Conservation (phyloP, 2,329 filamentous ascomycete genomes). For the Cytospora piceicola region DNA sequence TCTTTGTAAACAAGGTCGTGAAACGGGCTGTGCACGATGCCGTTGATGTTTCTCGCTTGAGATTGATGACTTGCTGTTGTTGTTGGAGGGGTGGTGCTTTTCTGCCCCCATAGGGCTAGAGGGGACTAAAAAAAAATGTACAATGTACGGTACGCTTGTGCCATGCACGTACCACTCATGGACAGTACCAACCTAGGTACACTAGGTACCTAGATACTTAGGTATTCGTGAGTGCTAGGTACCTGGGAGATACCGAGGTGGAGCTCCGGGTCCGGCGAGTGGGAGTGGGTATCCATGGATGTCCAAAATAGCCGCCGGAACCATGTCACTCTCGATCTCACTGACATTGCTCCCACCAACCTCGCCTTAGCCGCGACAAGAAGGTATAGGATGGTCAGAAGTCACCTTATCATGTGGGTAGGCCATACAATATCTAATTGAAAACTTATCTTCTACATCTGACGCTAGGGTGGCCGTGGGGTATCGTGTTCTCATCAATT, state of each 20-base stretch:
- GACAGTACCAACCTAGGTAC: background rate
- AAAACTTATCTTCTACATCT: background rate
- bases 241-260: background rate
- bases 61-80: background rate
- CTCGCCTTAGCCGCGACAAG: background rate
- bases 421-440: background rate
- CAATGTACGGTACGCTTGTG: background rate
- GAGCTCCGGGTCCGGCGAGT: background rate
- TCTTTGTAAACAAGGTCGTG: background rate
- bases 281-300: background rate
- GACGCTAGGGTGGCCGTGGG: background rate
- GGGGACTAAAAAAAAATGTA: background rate
- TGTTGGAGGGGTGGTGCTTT: background rate
- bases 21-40: background rate
- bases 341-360: conserved; percentile 4
- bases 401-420: background rate
- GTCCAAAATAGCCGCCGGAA: conserved; percentile 9
- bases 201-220: too few species aligned
- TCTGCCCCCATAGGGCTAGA: conserved; percentile 18
- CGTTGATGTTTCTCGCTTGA: background rate
- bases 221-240: too few species aligned
- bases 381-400: background rate
- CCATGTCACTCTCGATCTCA: background rate
- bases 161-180: too few species aligned
- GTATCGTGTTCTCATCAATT: background rate